Evolutionary conservation across 208 protist genomes (phyloP).

Genomic region (Acanthamoeba lenticulata): DNA sequence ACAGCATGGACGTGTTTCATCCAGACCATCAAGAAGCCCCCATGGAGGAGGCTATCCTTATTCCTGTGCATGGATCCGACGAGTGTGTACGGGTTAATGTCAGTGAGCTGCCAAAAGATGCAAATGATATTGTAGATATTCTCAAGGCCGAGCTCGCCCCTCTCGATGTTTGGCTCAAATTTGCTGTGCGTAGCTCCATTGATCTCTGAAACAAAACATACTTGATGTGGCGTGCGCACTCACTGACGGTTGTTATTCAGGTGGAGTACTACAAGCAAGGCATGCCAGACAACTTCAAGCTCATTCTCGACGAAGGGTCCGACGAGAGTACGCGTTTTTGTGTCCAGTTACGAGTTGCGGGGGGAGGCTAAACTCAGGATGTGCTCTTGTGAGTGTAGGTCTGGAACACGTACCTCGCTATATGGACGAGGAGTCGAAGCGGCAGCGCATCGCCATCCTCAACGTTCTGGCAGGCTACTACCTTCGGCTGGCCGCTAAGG

Average conservation of each 20-base stretch:
- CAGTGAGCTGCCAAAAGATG: constrained; percentile 51
- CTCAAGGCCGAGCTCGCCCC: constrained; percentile 45
- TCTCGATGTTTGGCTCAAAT: constrained; percentile 38
- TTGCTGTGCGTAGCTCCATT: neutral
- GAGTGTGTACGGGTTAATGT: constrained; percentile 4
- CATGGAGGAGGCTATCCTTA: neutral
- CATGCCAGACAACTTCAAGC: constrained; percentile 52
- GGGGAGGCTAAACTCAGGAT: neutral
- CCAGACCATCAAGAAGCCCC: neutral
- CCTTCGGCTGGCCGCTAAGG: constrained; percentile 49
- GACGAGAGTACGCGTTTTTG: neutral
- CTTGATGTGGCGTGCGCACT: neutral
- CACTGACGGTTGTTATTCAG: neutral
- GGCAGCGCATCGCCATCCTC: constrained; percentile 74
- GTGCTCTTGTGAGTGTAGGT: neutral
- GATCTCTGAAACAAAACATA: neutral
- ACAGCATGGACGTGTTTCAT: neutral
- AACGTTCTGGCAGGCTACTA: constrained; percentile 74
- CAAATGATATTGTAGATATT: constrained; percentile 27
- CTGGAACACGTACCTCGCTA: constrained; percentile 45
- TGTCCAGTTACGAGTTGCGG: neutral
- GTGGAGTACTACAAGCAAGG: constrained; percentile 78
- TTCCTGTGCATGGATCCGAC: constrained; percentile 27
- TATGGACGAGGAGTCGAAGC: constrained; percentile 65
- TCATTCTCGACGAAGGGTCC: constrained; percentile 51